Evolutionary conservation across 2,329 filamentous ascomycete genomes (phyloP), one percentile per base, ranked within the genome.

Genomic region (Alternaria brassicicola): DNA sequence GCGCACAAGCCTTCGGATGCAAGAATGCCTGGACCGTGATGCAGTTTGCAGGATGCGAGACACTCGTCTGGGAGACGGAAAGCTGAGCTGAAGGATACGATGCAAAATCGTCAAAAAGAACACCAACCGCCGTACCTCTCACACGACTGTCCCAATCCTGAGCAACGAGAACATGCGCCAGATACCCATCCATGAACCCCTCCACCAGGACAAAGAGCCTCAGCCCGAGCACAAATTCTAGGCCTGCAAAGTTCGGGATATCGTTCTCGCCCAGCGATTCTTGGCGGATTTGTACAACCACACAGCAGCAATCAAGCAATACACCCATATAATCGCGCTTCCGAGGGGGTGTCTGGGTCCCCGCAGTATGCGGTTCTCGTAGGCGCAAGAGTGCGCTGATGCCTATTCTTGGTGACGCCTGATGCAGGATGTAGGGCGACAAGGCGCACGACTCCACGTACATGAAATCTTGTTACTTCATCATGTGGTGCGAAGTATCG

Each of bases 61-160:
- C 73, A 33, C 58, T 77, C 39, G 65, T 64, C 15, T 78, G 76
- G 76, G 72, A 75, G 49, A 64, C 64, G 30, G 68, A 72, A 55
- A 50, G 38, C 6, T 70, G 57, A 66, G 38, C 26, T 33, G 31
- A 6, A 8, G 33, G 2, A 21, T 6, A 26, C 26, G 17, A 42
- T 19, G 4, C 43, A 35, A 25, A 17, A 21, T n/a, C 13, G 15
- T 35, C 19, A 7, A 6, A 23, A 8, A 13, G 5, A 10, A 47
- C 4, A 19, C n/a, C 31, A 23, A 17, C 15, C 13, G 25, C 13
- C 13, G 0, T 23, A 25, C 8, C 8, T 35, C 43, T 17, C 43
- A 33, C 2, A 33, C 7, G 3, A 15, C 17, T 15, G 6, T 31
- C 28, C 15, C 26, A 4, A 31, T 46, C 12, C 13, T 2, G n/a